A percentile compares a stretch with the other conserved stretches of the same genome.
Evolutionary conservation across 768 basidiomycete species (phyloP).

Genomic region (Kwoniella bestiolae): DNA sequence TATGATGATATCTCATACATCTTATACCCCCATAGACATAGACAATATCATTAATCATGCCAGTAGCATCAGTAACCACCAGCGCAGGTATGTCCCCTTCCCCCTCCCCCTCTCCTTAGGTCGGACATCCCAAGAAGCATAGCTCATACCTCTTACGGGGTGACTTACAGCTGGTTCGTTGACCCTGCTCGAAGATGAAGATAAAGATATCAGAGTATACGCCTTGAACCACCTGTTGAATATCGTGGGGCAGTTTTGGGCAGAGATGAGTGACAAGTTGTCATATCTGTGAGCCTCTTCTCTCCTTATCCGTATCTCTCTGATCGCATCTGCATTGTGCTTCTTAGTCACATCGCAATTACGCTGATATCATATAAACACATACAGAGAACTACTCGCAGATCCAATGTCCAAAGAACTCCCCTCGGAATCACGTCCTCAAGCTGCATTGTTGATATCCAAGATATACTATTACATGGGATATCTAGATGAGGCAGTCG

Average conservation of each 20-base stretch:
- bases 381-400: constrained; percentile 81
- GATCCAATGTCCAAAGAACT: constrained; percentile 72
- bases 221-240: constrained; percentile 80
- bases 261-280: constrained; percentile 95
- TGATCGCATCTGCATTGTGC: no score
- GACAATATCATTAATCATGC: constrained; percentile 20
- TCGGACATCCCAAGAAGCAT: no score
- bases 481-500: constrained; percentile 91
- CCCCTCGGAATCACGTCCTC: constrained; percentile 71
- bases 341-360: no score
- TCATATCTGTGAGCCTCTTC: constrained; percentile 74
- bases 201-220: constrained; percentile 84
- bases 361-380: no score
- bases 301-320: not conserved
- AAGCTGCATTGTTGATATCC: constrained; percentile 90
- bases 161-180: constrained; percentile 78
- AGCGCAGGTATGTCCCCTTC: constrained; percentile 55
- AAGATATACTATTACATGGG: constrained; percentile 98
- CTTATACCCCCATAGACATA: not conserved
- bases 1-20: not conserved
- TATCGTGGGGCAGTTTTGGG: constrained; percentile 94
- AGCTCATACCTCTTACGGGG: not conserved
- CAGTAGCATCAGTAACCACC: constrained; percentile 43
- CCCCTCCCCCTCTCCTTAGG: no score
- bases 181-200: constrained; percentile 80